These are phyloP conservation scores for Rhodotorula taiwanensis DNA, from an alignment of 768 basidiomycete genomes.

Conservation along the genomic window DNA sequence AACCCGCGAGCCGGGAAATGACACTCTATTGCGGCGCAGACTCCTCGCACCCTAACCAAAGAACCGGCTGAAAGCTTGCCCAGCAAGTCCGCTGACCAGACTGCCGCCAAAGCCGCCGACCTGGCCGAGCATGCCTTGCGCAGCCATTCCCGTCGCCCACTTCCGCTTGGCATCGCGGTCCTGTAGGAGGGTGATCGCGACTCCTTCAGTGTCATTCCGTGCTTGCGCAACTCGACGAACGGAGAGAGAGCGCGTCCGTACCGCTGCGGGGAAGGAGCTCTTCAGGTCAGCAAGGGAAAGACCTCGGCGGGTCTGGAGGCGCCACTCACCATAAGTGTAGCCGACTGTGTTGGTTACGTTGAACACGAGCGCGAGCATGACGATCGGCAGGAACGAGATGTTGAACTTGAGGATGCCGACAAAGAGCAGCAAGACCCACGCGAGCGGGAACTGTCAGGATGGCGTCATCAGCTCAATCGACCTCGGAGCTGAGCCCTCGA, in stretches of 20 bases:
- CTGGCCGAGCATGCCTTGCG: conserved; percentile 65
- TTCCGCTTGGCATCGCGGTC: conserved; percentile 88
- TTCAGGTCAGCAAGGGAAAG: too few species aligned
- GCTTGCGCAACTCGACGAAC: too few species aligned
- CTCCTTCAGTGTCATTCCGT: too few species aligned
- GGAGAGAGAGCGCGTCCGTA: not conserved
- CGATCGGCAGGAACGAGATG: conserved; percentile 84
- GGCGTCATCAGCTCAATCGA: too few species aligned
- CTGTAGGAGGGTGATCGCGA: conserved; percentile 43
- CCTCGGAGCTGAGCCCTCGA: not conserved
- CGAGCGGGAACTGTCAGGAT: conserved; percentile 66
- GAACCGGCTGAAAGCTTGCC: conserved; percentile 69
- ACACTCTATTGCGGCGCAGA: too few species aligned
- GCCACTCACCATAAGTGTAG: conserved; percentile 76
- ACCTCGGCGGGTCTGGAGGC: not conserved
- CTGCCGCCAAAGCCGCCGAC: conserved; percentile 78
- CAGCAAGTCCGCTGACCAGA: conserved; percentile 71
- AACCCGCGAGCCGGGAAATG: too few species aligned
- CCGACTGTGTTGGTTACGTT: conserved; percentile 92
- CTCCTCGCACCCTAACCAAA: conserved; percentile 58
- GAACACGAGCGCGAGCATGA: conserved; percentile 87
- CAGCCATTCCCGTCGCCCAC: conserved; percentile 71
- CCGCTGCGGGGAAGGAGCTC: not conserved
- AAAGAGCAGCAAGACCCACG: conserved; percentile 80
- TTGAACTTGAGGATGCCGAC: conserved; percentile 72